phyloP scores from a whole-genome alignment of 2,329 filamentous ascomycete species.

The Colletotrichum australisinense region DNA sequence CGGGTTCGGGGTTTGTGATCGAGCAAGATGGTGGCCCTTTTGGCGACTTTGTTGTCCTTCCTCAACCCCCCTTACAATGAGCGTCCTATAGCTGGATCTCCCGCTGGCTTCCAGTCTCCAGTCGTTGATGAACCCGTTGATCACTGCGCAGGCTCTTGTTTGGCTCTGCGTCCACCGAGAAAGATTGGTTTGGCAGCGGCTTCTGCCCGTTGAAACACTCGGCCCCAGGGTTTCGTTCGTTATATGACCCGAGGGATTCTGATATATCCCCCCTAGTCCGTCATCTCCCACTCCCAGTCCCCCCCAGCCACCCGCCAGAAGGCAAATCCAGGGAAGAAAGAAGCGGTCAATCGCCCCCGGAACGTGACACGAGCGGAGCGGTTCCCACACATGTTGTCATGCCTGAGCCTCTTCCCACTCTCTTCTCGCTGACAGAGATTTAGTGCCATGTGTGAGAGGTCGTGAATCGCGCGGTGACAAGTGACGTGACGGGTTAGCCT shows the following conservation, averaged over 20 bases:
- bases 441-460: slow-evolving; percentile 9
- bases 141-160: slow-evolving; percentile 1
- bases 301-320: slow-evolving; percentile 13
- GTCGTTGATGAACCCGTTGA: neutral
- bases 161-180: slow-evolving; percentile 4
- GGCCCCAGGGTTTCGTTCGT: slow-evolving; percentile 10
- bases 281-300: neutral
- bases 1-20: slow-evolving; percentile 19
- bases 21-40: neutral
- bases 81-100: slow-evolving; percentile 21
- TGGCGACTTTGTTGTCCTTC: neutral
- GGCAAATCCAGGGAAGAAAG: slow-evolving; percentile 11
- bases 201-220: slow-evolving; percentile 31
- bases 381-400: slow-evolving; percentile 10
- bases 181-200: slow-evolving; percentile 15
- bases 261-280: slow-evolving; percentile 25
- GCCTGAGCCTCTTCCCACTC: neutral
- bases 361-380: slow-evolving; percentile 2
- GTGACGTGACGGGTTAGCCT: slow-evolving; percentile 30
- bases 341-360: slow-evolving; percentile 25
- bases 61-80: slow-evolving; percentile 4
- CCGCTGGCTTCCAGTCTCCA: slow-evolving; percentile 1
- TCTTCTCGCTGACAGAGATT: neutral
- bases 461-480: slow-evolving; percentile 23
- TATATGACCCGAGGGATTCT: slow-evolving; percentile 25